Percentiles rank a stretch among this genome's conserved stretches.
These are phyloP conservation scores for Fusarium pseudoanthophilum DNA, from an alignment of 2,329 filamentous ascomycete genomes.

Conservation along the genomic window DNA sequence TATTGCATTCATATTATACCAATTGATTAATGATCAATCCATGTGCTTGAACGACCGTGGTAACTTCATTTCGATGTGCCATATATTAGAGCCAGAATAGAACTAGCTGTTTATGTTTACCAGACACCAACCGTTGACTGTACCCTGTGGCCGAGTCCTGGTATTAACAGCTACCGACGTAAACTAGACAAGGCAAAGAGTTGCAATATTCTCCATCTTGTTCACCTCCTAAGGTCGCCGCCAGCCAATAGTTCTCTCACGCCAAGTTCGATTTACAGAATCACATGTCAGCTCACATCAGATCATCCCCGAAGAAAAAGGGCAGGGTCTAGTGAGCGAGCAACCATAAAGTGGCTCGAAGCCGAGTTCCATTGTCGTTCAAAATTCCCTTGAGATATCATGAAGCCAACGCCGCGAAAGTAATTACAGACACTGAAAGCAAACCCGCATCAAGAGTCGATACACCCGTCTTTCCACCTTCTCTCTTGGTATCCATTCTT, in stretches of 20 bases:
- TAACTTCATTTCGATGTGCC: not conserved
- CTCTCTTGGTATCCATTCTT: slow-evolving; percentile 40
- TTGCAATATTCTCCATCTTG: not conserved
- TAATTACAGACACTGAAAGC: slow-evolving; percentile 42
- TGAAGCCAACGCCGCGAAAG: slow-evolving; percentile 42
- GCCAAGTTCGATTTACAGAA: not conserved
- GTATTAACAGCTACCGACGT: not conserved
- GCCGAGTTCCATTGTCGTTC: slow-evolving; percentile 21
- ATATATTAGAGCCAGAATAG: too few relatives aligned
- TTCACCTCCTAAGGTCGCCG: not conserved
- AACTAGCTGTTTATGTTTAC: not conserved
- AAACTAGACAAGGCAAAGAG: not conserved
- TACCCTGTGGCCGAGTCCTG: not conserved
- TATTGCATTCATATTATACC: slow-evolving; percentile 24
- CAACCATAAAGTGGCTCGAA: slow-evolving; percentile 20
- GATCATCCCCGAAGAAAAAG: not conserved
- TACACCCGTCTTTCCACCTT: slow-evolving; percentile 5
- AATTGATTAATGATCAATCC: not conserved
- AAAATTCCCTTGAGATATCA: slow-evolving; percentile 38
- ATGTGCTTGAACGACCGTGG: not conserved
- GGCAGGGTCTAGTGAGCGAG: slow-evolving; percentile 13
- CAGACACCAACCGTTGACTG: not conserved
- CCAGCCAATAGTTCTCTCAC: not conserved
- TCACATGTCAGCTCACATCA: slow-evolving; percentile 10
- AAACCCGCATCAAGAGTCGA: slow-evolving; percentile 21